These are phyloP conservation scores for Aspergillus taichungensis DNA, from an alignment of 495 filamentous ascomycete species.

Conservation along the genomic window DNA sequence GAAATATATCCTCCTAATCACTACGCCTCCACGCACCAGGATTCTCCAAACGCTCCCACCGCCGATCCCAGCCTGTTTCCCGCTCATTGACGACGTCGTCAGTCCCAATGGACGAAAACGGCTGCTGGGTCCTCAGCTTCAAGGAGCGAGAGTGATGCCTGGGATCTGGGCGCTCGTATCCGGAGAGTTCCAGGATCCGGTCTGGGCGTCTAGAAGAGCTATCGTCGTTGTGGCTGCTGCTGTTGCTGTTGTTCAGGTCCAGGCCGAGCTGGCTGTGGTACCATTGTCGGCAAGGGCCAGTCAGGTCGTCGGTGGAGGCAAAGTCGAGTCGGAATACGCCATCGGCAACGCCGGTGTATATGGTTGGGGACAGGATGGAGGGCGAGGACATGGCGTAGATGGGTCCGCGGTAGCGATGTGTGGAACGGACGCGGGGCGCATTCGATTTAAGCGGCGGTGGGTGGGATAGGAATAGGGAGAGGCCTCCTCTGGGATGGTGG, in stretches of 20 bases:
- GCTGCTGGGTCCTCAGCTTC: constrained; percentile 29
- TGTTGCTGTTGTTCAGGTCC: constrained; percentile 3
- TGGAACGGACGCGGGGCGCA: constrained; percentile 7
- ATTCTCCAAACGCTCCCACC: constrained; percentile 25
- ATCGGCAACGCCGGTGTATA: constrained; percentile 51
- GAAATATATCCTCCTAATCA: constrained; percentile 2
- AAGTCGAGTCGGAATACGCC: constrained; percentile 46
- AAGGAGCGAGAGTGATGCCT: constrained; percentile 24
- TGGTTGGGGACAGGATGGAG: constrained; percentile 42
- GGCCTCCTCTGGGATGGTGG: constrained; percentile 19
- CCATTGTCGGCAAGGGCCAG: constrained; percentile 23
- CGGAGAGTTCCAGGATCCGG: constrained; percentile 24
- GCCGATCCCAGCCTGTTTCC: constrained; percentile 30
- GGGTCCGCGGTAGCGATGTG: constrained; percentile 30
- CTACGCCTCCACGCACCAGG: constrained; percentile 29
- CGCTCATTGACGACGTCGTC: constrained; percentile 13
- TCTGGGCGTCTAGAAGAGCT: background rate
- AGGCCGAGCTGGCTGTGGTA: constrained; percentile 24
- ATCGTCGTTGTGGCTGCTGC: background rate
- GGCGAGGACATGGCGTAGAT: constrained; percentile 53
- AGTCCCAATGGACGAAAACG: constrained; percentile 12
- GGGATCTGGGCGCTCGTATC: constrained; percentile 33
- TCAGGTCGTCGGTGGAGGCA: constrained; percentile 37
- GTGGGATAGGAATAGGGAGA: constrained; percentile 33
- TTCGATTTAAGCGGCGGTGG: constrained; percentile 8